phyloP scores from a whole-genome alignment of 2,329 filamentous ascomycete genomes.

The Curvularia verruculosa region DNA sequence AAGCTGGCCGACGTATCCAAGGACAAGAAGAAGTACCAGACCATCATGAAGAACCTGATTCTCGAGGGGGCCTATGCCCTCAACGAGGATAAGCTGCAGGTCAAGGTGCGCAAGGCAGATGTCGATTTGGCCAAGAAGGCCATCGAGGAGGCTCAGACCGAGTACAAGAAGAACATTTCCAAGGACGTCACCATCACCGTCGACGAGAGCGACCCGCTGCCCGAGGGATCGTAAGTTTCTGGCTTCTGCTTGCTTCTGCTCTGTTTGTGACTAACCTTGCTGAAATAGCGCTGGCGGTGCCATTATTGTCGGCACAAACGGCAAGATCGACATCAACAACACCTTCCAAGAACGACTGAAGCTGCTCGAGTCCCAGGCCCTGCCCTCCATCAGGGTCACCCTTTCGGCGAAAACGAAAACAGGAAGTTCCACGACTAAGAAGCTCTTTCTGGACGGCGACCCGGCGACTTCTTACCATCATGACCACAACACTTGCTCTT shows the following conservation, averaged over 20 bases:
- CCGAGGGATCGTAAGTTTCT: conserved; percentile 77
- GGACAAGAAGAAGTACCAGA: conserved; percentile 76
- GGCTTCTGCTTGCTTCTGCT: fast-evolving
- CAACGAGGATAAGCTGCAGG: conserved; percentile 75
- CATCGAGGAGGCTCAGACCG: conserved; percentile 73
- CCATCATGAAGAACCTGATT: conserved; percentile 77
- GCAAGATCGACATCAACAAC: conserved; percentile 99
- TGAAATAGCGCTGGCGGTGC: conserved; percentile 77
- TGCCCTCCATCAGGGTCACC: conserved; percentile 82
- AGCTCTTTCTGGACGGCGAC: not conserved
- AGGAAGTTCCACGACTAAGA: conserved; percentile 89
- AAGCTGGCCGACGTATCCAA: conserved; percentile 70
- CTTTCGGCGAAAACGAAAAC: conserved; percentile 93
- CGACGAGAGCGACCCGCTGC: conserved; percentile 78
- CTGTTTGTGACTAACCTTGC: conserved; percentile 12
- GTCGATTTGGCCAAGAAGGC: conserved; percentile 77
- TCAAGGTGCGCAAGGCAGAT: conserved; percentile 82
- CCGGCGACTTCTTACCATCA: not conserved
- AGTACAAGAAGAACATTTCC: conserved; percentile 81
- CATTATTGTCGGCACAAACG: conserved; percentile 76
- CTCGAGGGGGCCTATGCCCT: conserved; percentile 91
- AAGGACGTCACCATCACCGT: conserved; percentile 73
- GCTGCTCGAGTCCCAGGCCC: conserved; percentile 81
- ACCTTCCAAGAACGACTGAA: conserved; percentile 91
- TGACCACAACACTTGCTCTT: not conserved